These are phyloP conservation scores for Stachybotrys chlorohalonatus DNA, from an alignment of 2,329 filamentous ascomycete genomes.

Conservation along the genomic window DNA sequence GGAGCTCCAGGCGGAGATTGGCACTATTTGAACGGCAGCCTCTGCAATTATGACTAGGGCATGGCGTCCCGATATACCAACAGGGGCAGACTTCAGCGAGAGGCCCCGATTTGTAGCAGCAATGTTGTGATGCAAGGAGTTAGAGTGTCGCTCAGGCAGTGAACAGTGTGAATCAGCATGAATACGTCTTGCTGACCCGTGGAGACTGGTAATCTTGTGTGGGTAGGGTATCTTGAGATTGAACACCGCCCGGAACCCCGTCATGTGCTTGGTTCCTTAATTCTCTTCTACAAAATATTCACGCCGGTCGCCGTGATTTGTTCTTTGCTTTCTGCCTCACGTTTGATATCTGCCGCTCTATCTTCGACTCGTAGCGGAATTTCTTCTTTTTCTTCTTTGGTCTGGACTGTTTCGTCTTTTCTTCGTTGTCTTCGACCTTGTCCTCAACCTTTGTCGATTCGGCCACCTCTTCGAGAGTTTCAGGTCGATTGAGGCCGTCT, in stretches of 20 bases:
- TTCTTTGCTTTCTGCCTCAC: constrained; percentile 65
- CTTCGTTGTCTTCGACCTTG: constrained; percentile 19
- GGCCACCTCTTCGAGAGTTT: constrained; percentile 24
- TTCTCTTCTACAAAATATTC: constrained; percentile 2
- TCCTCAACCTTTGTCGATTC: constrained; percentile 15
- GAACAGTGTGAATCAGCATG: constrained; percentile 19
- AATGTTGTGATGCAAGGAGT: constrained; percentile 12
- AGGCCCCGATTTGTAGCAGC: constrained; percentile 6
- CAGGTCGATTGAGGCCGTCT: constrained; percentile 56
- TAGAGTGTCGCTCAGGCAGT: constrained; percentile 16
- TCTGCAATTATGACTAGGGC: neutral
- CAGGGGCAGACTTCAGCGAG: constrained; percentile 8
- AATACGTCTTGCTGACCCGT: constrained; percentile 15
- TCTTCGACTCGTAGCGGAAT: constrained; percentile 87
- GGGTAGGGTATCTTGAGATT: constrained; percentile 21
- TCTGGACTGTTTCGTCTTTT: constrained; percentile 23
- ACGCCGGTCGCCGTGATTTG: constrained; percentile 17
- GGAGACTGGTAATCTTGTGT: constrained; percentile 13
- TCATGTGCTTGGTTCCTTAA: neutral
- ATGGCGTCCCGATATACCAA: neutral
- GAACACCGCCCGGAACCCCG: constrained; percentile 8
- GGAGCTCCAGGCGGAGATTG: constrained; percentile 83
- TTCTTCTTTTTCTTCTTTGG: constrained; percentile 80
- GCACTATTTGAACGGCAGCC: constrained; percentile 65
- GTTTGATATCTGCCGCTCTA: constrained; percentile 66